Evolutionary conservation across 345 rosid genomes (phyloP).

Genomic region (Syzygium oleosum): DNA sequence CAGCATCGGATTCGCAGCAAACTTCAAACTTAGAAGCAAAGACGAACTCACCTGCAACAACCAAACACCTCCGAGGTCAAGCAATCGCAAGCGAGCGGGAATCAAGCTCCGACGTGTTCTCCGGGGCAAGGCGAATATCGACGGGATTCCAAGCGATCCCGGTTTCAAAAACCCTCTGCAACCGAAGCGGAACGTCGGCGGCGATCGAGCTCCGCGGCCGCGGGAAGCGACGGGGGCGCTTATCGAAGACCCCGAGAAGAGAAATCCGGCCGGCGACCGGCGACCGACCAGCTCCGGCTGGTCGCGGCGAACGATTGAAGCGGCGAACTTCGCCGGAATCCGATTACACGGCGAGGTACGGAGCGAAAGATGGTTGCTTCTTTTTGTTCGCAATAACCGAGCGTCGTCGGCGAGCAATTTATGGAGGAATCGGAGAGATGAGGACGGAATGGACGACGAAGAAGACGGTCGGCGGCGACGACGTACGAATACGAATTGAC

Average conservation of each 20-base stretch:
- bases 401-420: neutral
- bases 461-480: neutral
- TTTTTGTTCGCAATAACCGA: neutral
- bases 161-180: neutral
- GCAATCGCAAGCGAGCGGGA: neutral
- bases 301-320: neutral
- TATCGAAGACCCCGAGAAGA: neutral
- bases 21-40: neutral
- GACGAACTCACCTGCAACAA: neutral
- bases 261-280: neutral
- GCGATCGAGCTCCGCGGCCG: neutral
- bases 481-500: neutral
- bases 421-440: neutral
- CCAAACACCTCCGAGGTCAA: neutral
- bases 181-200: neutral
- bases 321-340: neutral
- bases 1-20: neutral
- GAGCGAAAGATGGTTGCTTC: neutral
- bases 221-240: neutral
- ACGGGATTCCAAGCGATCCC: neutral
- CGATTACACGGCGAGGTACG: neutral
- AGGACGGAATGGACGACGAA: neutral
- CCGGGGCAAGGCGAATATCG: neutral
- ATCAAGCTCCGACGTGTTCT: neutral
- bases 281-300: neutral